These are phyloP conservation scores for Pleurotus djamor DNA, from an alignment of 768 basidiomycete species.

Conservation along the genomic window DNA sequence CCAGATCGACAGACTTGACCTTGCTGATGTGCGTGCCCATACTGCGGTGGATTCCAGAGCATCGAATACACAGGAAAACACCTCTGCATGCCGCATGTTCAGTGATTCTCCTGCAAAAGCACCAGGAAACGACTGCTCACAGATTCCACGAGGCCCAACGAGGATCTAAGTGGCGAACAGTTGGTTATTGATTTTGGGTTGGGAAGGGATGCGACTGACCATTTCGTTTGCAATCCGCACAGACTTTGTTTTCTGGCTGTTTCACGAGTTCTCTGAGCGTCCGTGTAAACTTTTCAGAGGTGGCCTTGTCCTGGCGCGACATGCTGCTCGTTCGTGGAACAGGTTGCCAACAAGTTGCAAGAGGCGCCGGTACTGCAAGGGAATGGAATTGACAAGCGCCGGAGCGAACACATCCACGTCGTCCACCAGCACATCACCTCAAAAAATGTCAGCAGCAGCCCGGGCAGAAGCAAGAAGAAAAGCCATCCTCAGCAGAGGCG, in stretches of 20 bases:
- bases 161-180: conserved; percentile 58
- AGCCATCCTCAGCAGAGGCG: conserved; percentile 71
- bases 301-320: conserved; percentile 78
- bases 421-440: neutral
- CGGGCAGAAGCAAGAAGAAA: conserved; percentile 77
- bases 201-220: conserved; percentile 46
- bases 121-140: conserved; percentile 37
- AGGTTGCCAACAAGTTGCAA: neutral
- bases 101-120: neutral
- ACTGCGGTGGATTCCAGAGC: conserved; percentile 94
- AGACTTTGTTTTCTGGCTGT: conserved; percentile 87
- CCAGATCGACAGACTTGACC: conserved; percentile 96
- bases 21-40: conserved; percentile 99
- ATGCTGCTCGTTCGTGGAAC: conserved; percentile 16
- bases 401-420: too few relatives aligned
- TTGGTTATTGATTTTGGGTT: neutral
- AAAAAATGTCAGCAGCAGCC: conserved; percentile 49
- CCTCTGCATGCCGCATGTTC: conserved; percentile 47
- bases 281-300: conserved; percentile 74
- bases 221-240: conserved; percentile 96
- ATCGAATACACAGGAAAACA: conserved; percentile 93
- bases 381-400: neutral
- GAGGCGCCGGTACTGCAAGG: too few relatives aligned
- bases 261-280: conserved; percentile 88
- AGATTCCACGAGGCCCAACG: conserved; percentile 99